phyloP scores from a whole-genome alignment of 257 asterid species.

The Forsythia suspensa region DNA sequence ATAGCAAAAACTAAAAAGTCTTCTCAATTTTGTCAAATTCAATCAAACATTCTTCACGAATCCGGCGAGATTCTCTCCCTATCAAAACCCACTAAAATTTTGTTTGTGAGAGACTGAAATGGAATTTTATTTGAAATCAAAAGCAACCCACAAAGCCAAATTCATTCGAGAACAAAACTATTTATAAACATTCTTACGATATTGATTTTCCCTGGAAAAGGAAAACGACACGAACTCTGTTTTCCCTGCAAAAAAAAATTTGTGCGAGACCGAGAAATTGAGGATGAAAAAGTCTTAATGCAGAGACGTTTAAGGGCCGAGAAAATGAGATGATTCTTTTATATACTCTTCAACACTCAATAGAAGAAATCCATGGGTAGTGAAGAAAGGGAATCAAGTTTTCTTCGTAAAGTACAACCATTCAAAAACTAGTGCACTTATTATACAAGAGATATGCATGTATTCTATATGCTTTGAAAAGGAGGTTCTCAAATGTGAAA shows the following conservation, averaged over 20 bases:
- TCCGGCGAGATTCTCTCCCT: conserved; percentile 40
- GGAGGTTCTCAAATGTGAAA: no score
- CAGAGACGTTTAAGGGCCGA: background rate
- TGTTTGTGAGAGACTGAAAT: no score
- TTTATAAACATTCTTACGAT: conserved; percentile 15
- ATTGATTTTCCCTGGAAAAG: conserved; percentile 25
- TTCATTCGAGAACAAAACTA: conserved; percentile 12
- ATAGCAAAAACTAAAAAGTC: conserved; percentile 37
- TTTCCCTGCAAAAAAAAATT: no score
- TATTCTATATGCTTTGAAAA: no score
- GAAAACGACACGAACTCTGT: conserved; percentile 31
- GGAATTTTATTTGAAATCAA: background rate
- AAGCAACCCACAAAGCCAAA: conserved; percentile 23
- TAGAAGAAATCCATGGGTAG: background rate
- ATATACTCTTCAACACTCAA: background rate
- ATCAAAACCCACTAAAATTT: background rate
- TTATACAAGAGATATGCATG: background rate
- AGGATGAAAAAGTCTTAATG: background rate
- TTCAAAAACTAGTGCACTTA: background rate
- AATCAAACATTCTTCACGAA: conserved; percentile 23
- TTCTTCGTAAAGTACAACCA: background rate
- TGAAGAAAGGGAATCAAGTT: background rate
- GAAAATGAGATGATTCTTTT: background rate
- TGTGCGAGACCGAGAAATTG: no score
- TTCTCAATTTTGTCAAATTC: conserved; percentile 10